Evolutionary conservation across 176 grass and related monocot species (phyloP).

Genomic region (Hsuehochloa calcarea): DNA sequence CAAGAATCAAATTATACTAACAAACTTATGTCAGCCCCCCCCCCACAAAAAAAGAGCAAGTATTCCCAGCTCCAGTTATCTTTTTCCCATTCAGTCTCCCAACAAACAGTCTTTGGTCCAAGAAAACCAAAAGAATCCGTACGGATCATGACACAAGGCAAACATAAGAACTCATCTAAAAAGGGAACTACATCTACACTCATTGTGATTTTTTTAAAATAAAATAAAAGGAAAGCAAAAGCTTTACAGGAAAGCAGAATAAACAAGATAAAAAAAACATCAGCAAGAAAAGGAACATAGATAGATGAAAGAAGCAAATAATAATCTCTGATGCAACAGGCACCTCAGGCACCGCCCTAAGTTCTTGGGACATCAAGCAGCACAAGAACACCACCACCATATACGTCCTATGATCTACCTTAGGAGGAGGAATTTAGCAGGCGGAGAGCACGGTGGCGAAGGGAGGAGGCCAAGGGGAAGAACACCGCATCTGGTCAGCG

Average conservation of each 20-base stretch:
- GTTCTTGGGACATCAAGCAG: background rate
- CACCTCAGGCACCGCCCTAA: slow-evolving; percentile 18
- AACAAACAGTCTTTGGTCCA: background rate
- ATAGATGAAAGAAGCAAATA: background rate
- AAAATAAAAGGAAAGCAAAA: background rate
- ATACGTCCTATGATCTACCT: background rate
- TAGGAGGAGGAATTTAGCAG: background rate
- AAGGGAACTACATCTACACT: background rate
- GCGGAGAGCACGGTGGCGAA: background rate
- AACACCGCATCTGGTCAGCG: background rate
- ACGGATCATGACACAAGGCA: slow-evolving; percentile 2
- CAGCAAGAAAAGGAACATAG: too few species aligned
- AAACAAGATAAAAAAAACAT: slow-evolving; percentile 11
- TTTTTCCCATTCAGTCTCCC: background rate
- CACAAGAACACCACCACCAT: background rate
- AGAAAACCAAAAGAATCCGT: background rate
- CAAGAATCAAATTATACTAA: background rate
- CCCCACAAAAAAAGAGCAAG: background rate
- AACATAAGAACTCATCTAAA: slow-evolving; percentile 1
- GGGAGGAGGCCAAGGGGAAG: background rate
- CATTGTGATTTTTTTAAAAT: background rate
- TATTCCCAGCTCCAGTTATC: background rate
- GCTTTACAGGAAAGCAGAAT: background rate
- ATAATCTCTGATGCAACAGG: slow-evolving; percentile 21
- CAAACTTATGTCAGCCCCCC: background rate